Evolutionary conservation across 331 rosid genomes (phyloP), one percentile per base, ranked within the genome.

Genomic region (Malus hybrid): DNA sequence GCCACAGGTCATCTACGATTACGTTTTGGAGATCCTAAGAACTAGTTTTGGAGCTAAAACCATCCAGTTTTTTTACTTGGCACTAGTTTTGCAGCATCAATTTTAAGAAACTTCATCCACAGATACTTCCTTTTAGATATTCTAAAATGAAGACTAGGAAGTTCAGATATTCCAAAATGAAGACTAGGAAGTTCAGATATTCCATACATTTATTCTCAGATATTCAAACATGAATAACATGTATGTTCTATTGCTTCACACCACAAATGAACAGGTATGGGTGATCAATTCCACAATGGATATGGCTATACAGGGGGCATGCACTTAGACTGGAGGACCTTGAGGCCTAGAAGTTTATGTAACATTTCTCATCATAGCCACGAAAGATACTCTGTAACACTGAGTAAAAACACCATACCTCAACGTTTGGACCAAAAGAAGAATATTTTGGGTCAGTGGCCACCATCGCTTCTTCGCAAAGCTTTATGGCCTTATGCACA

Each of bases 401-500:
- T 22, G 36, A 61, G 56, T 13, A 14, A 64, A 66, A 56, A 11
- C 20, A 75, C 39, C 55, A 28, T 78, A 94, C 99, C 99, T 92
- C 99, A 77, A 90, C 30, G 84, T 86, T 89, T 71, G 72, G 67
- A 13, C 67, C 97, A 63, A 83, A 91, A 80, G 92, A 85, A 77
- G 83, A 75, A 87, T 86, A 81, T 7, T 79, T 74, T 50, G 97
- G 99, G 74, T 92, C 93, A 22, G 97, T 82, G 75, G 93, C 96
- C 80, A 90, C 75, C 60, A 94, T 67, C 65, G 97, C 92, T 75
- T 78, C 85, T 88, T 94, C 96, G 73, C 93, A 89, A 77, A 88
- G 94, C 83, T 92, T 92, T 75, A 94, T 80, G 82, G 94, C 93
- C 84, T 88, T 86, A 24, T 94, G 97, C 74, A 94, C 73, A 75